phyloP scores from a whole-genome alignment of 2,329 filamentous ascomycete species.

The Alternaria sp. region DNA sequence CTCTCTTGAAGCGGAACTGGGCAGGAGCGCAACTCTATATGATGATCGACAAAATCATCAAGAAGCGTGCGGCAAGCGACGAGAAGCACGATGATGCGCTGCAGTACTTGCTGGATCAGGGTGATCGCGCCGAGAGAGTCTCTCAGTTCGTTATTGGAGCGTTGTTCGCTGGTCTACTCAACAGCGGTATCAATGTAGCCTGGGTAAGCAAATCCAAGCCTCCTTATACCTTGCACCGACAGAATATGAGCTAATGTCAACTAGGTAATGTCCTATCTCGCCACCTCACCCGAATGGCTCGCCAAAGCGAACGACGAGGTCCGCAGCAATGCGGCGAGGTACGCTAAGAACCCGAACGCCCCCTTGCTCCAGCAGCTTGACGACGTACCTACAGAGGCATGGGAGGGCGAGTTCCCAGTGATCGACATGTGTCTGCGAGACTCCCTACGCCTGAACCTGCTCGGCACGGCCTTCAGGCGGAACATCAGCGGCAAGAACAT shows the following conservation, averaged over 20 bases:
- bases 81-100: constrained; percentile 57
- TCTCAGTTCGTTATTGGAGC: constrained; percentile 59
- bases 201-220: constrained; percentile 48
- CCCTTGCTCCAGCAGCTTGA: constrained; percentile 50
- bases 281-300: constrained; percentile 53
- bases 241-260: not conserved
- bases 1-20: constrained; percentile 53
- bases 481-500: constrained; percentile 58
- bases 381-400: constrained; percentile 58
- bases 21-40: constrained; percentile 57
- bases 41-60: constrained; percentile 57
- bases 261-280: constrained; percentile 34
- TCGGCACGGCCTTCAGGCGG: constrained; percentile 59
- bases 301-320: constrained; percentile 56
- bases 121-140: constrained; percentile 53
- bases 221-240: not conserved
- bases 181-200: constrained; percentile 62
- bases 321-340: constrained; percentile 51
- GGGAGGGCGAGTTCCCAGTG: constrained; percentile 62
- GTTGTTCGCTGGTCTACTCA: constrained; percentile 64
- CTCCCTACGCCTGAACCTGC: constrained; percentile 58
- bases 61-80: constrained; percentile 53
- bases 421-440: constrained; percentile 62
- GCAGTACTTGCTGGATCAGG: constrained; percentile 61
- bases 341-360: constrained; percentile 47